Percentiles rank a stretch among this genome's conserved stretches.
phyloP scores from a whole-genome alignment of 257 asterid genomes.

The Solanum rostratum region DNA sequence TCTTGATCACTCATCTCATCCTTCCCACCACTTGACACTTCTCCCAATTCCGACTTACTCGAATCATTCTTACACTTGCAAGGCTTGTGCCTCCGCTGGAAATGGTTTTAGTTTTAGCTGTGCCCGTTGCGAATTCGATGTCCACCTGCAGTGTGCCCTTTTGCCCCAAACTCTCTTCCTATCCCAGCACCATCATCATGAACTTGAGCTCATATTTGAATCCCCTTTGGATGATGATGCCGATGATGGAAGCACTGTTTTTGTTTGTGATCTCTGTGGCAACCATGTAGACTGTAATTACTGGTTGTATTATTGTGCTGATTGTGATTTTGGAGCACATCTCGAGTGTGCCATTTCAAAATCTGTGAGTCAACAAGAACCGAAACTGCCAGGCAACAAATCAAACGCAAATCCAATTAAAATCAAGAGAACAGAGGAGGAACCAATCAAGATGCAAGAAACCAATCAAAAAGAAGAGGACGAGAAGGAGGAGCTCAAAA shows the following conservation, averaged over 20 bases:
- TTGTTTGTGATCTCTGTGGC: too few relatives aligned
- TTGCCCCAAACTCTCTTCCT: too few relatives aligned
- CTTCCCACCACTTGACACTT: slow-evolving; percentile 33
- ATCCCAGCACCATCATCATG: too few relatives aligned
- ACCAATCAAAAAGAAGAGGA: background rate
- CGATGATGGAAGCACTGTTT: too few relatives aligned
- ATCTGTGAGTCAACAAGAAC: too few relatives aligned
- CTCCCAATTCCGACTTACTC: slow-evolving; percentile 27
- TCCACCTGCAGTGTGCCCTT: slow-evolving; percentile 33
- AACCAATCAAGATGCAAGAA: background rate
- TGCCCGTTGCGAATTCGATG: slow-evolving; percentile 24
- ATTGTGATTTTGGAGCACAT: too few relatives aligned
- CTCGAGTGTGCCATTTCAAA: too few relatives aligned
- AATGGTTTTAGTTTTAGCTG: slow-evolving; percentile 36
- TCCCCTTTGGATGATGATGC: too few relatives aligned
- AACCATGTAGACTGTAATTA: too few relatives aligned
- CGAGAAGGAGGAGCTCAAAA: background rate
- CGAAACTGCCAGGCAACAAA: background rate
- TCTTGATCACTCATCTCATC: slow-evolving; percentile 39
- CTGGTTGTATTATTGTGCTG: too few relatives aligned
- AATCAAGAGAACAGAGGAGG: background rate
- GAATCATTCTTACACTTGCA: slow-evolving; percentile 33
- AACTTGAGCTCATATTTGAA: too few relatives aligned
- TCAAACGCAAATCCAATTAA: background rate
- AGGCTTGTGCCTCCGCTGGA: slow-evolving; percentile 36